Base-by-base conservation (phyloP, 345 rosid genomes). In the Euphorbia pulcherrima region DNA sequence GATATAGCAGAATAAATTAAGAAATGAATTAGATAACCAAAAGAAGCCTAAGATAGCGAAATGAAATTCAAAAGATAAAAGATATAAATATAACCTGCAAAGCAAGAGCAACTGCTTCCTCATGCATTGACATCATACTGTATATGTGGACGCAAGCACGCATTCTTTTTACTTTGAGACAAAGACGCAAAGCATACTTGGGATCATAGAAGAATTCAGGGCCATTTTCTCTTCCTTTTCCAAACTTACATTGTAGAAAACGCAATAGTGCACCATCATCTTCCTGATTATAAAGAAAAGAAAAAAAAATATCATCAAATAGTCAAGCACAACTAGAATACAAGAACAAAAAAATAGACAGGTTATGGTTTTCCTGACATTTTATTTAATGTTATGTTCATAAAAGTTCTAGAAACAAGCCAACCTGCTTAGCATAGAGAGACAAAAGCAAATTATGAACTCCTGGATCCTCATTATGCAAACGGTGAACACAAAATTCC, bases 21-120 rank as follows among this genome's bases (percentile, higher is more conserved):
- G 57, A 53, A 53, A 53, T 8, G 60, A 56, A 29, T 28, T 9
- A 27, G 16, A 14, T 56, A 56, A 56, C 60, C 60, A 26, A 56
- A 56, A 24, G 16, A 28, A 56, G n/a, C 23, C 28, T 46, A 33
- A 51, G 28, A 51, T 60, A 65, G 41, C 27, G 52, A 63, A 40
- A 52, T 53, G 16, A 26, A 68, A 69, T 21, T 9, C 27, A 26
- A 39, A 20, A 54, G 59, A 24, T 24, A 61, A 62, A 7, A 52
- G 60, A 64, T 64, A 28, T 62, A 37, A 51, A 7, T 30, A 50
- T 78, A 58, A 94, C 99, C 99, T 91, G 95, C 68, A 94, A 80
- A 81, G 99, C 97, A 74, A 94, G 96, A 64, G 96, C 97, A 84
- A 91, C 97, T 60, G 99, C 99, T 81, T 94, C 99, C 86, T 94